Base-by-base conservation (phyloP, 768 basidiomycete genomes). In the Pleurotus platypus region DNA sequence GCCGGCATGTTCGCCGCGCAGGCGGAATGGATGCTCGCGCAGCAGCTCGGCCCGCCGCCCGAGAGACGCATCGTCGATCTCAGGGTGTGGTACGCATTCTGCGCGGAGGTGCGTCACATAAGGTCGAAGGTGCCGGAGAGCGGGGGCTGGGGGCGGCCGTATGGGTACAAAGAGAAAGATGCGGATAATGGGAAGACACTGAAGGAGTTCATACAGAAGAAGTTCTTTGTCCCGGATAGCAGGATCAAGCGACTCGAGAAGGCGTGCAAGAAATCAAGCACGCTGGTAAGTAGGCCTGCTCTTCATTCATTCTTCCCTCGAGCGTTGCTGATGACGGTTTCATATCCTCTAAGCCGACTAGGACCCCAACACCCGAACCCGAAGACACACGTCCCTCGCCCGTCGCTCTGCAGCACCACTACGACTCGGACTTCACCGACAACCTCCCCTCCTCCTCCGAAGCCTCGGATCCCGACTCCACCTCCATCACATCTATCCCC, bases 391-490 rank as follows among this genome's bases (percentile, higher is more conserved):
- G 24, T 20, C 15, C 51, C 12, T 39, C 18, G 12, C 48, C n/a
- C 18, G 13, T 45, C 39, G 50, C 39, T 7, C 27, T 49, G 15
- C 49, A 63, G 47, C 71, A 64, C 55, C 63, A 64, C 9, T 85
- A 85, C 60, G 82, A 81, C 63, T 74, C 80, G 0, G 85, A 87
- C 62, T 86, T 86, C 64, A 81, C 80, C 9, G 30, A 35, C 30
- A 11, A 35, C 30, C 77, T 78, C n/a, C 63, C 67, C 5, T 83
- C 83, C 3, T 77, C 79, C 18, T 70, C 69, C 11, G 70, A 76
- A 5, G 73, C 69, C n/a, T 67, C 77, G 1, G 76, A 77, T 43
- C 72, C 76, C 8, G 69, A 76, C 39, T 51, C 67, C 1, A 71
- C 69, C 20, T 18, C 62, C 2, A 8, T 42, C 27, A 6, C 30